Conservation (phyloP, 164 flowering plant species). For the Sedum album region DNA sequence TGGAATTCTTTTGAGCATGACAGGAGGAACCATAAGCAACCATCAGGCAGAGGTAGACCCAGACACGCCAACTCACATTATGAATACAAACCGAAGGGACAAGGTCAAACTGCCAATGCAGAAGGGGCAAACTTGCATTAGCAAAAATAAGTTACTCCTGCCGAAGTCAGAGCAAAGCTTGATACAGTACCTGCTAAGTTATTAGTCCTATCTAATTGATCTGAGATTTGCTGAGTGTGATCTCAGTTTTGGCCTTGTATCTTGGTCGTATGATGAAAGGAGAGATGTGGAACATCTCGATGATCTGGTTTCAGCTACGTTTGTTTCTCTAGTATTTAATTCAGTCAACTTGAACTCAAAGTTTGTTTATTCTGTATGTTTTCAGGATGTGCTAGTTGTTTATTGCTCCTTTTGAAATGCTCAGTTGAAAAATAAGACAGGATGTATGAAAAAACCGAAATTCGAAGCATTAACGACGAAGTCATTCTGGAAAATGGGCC, state of each 20-base stretch:
- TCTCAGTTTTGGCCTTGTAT: background rate
- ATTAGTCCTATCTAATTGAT: background rate
- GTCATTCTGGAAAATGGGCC: no score
- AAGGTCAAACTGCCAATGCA: background rate
- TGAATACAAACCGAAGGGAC: conserved; percentile 73
- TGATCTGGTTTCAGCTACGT: background rate
- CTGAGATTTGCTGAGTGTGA: background rate
- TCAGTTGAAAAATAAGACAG: no score
- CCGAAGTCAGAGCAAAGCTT: no score
- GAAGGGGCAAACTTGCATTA: no score
- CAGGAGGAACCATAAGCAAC: conserved; percentile 29
- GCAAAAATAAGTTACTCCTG: no score
- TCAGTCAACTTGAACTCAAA: background rate
- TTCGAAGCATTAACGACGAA: no score
- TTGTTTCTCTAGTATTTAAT: background rate
- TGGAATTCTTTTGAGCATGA: conserved; percentile 37
- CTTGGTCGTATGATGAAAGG: background rate
- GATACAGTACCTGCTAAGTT: background rate
- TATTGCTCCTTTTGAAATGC: no score
- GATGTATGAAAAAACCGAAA: no score
- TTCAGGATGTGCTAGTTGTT: no score
- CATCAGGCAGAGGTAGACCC: conserved; percentile 43
- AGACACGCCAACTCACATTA: conserved; percentile 45
- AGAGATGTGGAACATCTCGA: background rate
- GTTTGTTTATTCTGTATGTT: background rate